Base-by-base conservation (phyloP, 2,329 filamentous ascomycete species). In the Lachnellula willkommii region DNA sequence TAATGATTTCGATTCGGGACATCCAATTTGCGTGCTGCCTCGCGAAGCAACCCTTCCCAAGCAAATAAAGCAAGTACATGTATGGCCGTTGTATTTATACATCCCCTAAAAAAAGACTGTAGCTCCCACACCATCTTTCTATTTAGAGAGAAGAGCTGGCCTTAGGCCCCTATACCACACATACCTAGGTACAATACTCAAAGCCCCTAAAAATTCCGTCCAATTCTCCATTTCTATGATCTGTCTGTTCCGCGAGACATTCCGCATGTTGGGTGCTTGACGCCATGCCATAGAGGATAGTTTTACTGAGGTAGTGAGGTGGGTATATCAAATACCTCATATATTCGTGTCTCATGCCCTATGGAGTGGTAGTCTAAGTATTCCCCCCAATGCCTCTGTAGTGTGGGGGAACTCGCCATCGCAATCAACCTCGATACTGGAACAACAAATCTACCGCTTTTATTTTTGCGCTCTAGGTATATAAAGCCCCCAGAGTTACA, bases 361-460 rank as follows among this genome's bases (percentile, higher is more conserved):
- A 1, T 5, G 22, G 22, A 24, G 4, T 24, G 22, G 22, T 24
- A 24, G 22, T 24, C 22, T 24, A 24, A 24, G 22, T 24, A 5
- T 5, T 5, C 22, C 4, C 22, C 22, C 22, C 22, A 22, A 2
- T 22, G 22, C 22, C 22, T 24, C 22, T 3, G 3, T 24, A 24
- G 22, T 24, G 22, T 24, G 2, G 4, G 3, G 28, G 28, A 40
- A 55, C 24, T 55, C 56, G 55, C 54, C 50, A 54, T 54, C 42
- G 43, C 45, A 52, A 54, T 59, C 47, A 54, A 56, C 4, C 9
- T 32, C 28, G 37, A 49, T 56, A 53, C 47, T 59, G 47, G 47
- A 37, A 42, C 49, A 46, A 52, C 26, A n/a, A 20, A 43, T 50
- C 46, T 32, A 50, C 26, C 45, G 45, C 45, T 36, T 47, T 37